Evolutionary conservation across 1,139 yeast species (phyloP).

Genomic region (Arxiozyma telluris): DNA sequence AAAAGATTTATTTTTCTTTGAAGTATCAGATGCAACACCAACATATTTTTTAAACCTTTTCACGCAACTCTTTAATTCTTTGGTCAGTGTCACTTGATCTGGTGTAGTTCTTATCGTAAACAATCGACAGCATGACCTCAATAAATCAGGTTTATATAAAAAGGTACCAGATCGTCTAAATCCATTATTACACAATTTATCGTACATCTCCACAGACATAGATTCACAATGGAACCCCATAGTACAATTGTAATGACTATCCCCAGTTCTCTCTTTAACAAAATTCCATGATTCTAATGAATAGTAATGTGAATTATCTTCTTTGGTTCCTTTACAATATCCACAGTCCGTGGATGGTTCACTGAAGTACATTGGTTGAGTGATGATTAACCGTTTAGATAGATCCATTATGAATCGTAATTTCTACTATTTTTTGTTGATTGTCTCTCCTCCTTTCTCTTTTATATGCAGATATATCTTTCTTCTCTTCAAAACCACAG

Average conservation of each 20-base stretch:
- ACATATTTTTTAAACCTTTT: slow-evolving; percentile 46
- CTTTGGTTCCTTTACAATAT: slow-evolving; percentile 49
- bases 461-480: not conserved
- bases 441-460: not conserved
- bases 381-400: slow-evolving; percentile 20
- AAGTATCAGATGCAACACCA: not conserved
- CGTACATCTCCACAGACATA: slow-evolving; percentile 49
- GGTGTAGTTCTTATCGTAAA: slow-evolving; percentile 66
- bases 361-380: slow-evolving; percentile 32
- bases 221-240: slow-evolving; percentile 44
- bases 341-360: slow-evolving; percentile 43
- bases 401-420: slow-evolving; percentile 5
- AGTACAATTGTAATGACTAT: slow-evolving; percentile 22
- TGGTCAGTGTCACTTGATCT: slow-evolving; percentile 39
- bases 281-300: slow-evolving; percentile 32
- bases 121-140: slow-evolving; percentile 72
- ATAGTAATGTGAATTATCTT: slow-evolving; percentile 29
- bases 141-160: slow-evolving; percentile 63
- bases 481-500: not conserved
- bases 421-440: not conserved
- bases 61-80: slow-evolving; percentile 59
- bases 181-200: slow-evolving; percentile 57
- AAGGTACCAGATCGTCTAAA: slow-evolving; percentile 73
- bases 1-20: slow-evolving; percentile 3
- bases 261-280: slow-evolving; percentile 4